Conservation (phyloP, 1,284 basidiomycete genomes). For the Mycosarcoma maydis region DNA sequence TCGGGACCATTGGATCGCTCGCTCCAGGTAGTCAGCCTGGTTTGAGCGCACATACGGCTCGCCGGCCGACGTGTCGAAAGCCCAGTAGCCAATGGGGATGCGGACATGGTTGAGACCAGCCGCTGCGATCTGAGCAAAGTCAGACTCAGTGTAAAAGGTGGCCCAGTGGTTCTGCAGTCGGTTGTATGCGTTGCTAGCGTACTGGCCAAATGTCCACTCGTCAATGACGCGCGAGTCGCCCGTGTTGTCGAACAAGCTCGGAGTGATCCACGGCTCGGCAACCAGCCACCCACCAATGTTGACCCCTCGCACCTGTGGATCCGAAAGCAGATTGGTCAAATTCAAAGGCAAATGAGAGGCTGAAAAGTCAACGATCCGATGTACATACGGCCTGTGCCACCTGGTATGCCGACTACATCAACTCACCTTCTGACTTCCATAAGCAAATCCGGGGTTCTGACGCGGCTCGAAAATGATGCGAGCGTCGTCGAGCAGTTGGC, state of each 20-base stretch:
- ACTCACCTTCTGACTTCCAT: conserved; percentile 34
- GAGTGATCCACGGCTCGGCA: conserved; percentile 64
- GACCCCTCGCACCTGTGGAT: conserved; percentile 58
- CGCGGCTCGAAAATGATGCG: conserved; percentile 38
- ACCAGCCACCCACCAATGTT: conserved; percentile 66
- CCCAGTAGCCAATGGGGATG: conserved; percentile 91
- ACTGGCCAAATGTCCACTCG: conserved; percentile 84
- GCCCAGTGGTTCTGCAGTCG: conserved; percentile 74
- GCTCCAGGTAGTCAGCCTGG: conserved; percentile 71
- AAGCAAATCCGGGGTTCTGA: conserved; percentile 43
- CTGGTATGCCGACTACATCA: too few relatives aligned
- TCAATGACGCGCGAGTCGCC: conserved; percentile 71
- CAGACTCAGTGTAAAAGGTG: conserved; percentile 81
- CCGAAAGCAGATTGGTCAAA: too few relatives aligned
- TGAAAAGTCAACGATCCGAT: too few relatives aligned
- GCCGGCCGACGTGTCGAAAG: conserved; percentile 80
- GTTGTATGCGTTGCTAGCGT: conserved; percentile 63
- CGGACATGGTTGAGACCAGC: conserved; percentile 75
- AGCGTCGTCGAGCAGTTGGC: conserved; percentile 28
- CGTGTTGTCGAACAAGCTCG: conserved; percentile 70
- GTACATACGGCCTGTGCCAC: too few relatives aligned
- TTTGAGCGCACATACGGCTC: conserved; percentile 88
- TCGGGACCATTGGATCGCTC: conserved; percentile 80
- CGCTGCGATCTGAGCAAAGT: conserved; percentile 75
- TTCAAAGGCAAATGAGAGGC: too few relatives aligned